Evolutionary conservation across 2,329 filamentous ascomycete species (phyloP).

Genomic region (Verticillium longisporum): DNA sequence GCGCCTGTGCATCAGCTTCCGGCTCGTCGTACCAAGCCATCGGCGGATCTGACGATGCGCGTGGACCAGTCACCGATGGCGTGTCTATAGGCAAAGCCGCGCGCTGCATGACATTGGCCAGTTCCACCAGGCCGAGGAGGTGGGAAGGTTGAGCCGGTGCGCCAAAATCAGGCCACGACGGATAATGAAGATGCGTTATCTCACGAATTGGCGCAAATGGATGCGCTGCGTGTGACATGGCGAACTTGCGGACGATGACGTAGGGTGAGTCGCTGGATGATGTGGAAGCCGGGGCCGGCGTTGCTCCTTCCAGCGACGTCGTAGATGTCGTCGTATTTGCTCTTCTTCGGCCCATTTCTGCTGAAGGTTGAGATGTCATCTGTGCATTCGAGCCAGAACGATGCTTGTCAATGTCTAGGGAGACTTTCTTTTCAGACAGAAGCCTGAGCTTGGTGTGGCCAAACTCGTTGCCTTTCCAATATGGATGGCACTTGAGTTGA

Average conservation of each 20-base stretch:
- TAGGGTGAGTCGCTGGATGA: slow-evolving; percentile 55
- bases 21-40: slow-evolving; percentile 53
- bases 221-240: slow-evolving; percentile 65
- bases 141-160: slow-evolving; percentile 84
- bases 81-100: slow-evolving; percentile 43
- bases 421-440: slow-evolving; percentile 76
- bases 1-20: slow-evolving; percentile 39
- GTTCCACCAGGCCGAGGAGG: slow-evolving; percentile 80
- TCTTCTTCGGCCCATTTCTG: slow-evolving; percentile 16
- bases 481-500: slow-evolving; percentile 89
- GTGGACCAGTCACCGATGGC: slow-evolving; percentile 22
- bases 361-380: slow-evolving; percentile 4
- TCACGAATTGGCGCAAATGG: slow-evolving; percentile 85
- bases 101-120: slow-evolving; percentile 69
- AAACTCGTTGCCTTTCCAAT: slow-evolving; percentile 78
- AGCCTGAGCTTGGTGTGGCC: slow-evolving; percentile 68
- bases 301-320: slow-evolving; percentile 16
- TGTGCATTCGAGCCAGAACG: slow-evolving; percentile 18
- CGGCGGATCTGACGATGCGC: slow-evolving; percentile 20
- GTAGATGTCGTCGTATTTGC: slow-evolving; percentile 24
- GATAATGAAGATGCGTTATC: slow-evolving; percentile 90
- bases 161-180: slow-evolving; percentile 96
- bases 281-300: slow-evolving; percentile 15
- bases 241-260: slow-evolving; percentile 82
- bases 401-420: slow-evolving; percentile 60